Evolutionary conservation across 2,329 filamentous ascomycete species (phyloP).

Genomic region (Xylaria multiplex): DNA sequence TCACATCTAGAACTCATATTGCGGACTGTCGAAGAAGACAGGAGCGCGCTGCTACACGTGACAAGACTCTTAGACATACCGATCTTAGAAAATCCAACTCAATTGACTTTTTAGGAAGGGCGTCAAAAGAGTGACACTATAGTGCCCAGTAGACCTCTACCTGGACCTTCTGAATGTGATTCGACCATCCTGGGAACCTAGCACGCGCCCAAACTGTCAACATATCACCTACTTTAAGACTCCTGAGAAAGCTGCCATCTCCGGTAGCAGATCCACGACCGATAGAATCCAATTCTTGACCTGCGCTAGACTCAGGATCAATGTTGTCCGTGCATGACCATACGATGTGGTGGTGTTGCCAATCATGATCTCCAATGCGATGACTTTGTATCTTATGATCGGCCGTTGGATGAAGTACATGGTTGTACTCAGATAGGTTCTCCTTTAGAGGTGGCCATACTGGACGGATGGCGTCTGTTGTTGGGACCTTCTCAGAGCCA

Average conservation of each 20-base stretch:
- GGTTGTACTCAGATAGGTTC: constrained; percentile 48
- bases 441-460: constrained; percentile 44
- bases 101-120: too few relatives aligned
- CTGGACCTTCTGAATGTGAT: constrained; percentile 59
- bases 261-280: constrained; percentile 64
- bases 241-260: constrained; percentile 65
- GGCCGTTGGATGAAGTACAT: constrained; percentile 50
- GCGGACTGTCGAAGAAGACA: too few relatives aligned
- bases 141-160: constrained; percentile 68
- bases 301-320: constrained; percentile 55
- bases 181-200: constrained; percentile 65
- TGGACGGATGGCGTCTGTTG: constrained; percentile 46
- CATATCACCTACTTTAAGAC: constrained; percentile 67
- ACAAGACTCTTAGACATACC: background rate
- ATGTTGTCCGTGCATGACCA: constrained; percentile 65
- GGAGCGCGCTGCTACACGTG: background rate
- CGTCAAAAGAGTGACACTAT: background rate
- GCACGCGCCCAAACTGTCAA: constrained; percentile 70
- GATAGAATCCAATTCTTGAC: constrained; percentile 50
- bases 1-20: too few relatives aligned
- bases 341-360: constrained; percentile 58
- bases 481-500: constrained; percentile 33
- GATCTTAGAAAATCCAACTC: too few relatives aligned
- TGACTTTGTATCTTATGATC: constrained; percentile 62
- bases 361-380: constrained; percentile 49